phyloP scores from a whole-genome alignment of 78 protist genomes.

The Polysphondylium violaceum region DNA sequence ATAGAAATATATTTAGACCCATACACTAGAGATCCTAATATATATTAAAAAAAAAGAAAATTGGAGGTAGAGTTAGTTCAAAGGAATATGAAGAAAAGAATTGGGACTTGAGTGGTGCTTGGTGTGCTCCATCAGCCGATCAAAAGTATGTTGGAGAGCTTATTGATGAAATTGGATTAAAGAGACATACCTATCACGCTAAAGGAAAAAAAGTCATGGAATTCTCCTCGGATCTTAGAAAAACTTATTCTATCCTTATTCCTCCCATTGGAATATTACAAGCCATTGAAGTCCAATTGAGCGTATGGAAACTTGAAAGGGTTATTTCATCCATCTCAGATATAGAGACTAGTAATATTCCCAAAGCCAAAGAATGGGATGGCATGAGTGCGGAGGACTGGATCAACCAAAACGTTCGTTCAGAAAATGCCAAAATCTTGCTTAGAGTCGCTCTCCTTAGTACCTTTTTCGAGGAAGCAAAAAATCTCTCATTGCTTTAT shows the following conservation, averaged over 20 bases:
- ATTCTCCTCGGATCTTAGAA: background rate
- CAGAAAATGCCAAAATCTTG: slow-evolving; percentile 16
- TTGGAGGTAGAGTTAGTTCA: slow-evolving; percentile 46
- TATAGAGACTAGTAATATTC: background rate
- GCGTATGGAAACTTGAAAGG: slow-evolving; percentile 4
- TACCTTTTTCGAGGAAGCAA: slow-evolving; percentile 11
- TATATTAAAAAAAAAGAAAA: no score
- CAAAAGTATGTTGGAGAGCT: slow-evolving; percentile 12
- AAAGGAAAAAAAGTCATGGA: slow-evolving; percentile 48
- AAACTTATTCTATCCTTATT: background rate
- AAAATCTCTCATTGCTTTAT: slow-evolving; percentile 17
- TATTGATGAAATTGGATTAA: background rate
- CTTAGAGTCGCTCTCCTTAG: background rate
- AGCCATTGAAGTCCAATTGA: background rate
- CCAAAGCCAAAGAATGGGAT: background rate
- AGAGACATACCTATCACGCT: slow-evolving; percentile 47
- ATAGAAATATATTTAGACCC: no score
- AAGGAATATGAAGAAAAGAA: background rate
- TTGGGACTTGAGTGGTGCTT: slow-evolving; percentile 65
- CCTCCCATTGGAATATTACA: background rate
- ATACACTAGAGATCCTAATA: no score
- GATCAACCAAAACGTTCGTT: slow-evolving; percentile 11
- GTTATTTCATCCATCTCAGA: background rate
- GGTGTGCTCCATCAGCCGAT: slow-evolving; percentile 62
- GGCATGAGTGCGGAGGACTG: slow-evolving; percentile 1